Percentiles rank a stretch among this genome's conserved stretches.
These are phyloP conservation scores for Nothomitra cinnamomea DNA, from an alignment of 2,329 filamentous ascomycete species.

Conservation along the genomic window DNA sequence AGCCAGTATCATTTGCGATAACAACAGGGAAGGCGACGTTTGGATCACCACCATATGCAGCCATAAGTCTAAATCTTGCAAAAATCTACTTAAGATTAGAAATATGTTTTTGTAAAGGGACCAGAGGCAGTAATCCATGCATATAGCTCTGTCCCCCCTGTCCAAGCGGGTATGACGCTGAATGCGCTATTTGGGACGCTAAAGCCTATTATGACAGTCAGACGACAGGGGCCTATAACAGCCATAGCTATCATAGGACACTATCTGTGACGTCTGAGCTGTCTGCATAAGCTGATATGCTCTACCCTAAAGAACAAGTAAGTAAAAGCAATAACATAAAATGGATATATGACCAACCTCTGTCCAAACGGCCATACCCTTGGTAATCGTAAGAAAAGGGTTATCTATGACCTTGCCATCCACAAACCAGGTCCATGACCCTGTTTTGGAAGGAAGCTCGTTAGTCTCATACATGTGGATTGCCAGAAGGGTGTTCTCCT, in stretches of 20 bases:
- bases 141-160: too few species aligned
- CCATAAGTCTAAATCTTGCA: constrained; percentile 1
- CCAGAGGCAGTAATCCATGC: too few species aligned
- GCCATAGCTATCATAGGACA: neutral
- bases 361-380: neutral
- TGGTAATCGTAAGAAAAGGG: neutral
- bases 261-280: neutral
- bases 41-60: neutral
- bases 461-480: neutral
- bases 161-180: neutral
- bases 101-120: neutral
- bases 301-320: neutral
- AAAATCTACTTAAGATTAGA: constrained; percentile 1
- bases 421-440: neutral
- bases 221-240: constrained; percentile 1
- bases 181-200: neutral
- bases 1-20: constrained; percentile 2
- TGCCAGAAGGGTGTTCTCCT: neutral
- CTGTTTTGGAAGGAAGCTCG: neutral
- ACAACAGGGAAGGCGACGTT: neutral
- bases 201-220: neutral
- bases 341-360: constrained; percentile 1
- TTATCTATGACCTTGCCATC: neutral
- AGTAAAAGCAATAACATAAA: constrained; percentile 1
- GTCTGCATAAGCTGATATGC: neutral